Evolutionary conservation across 2,329 filamentous ascomycete species (phyloP).

Genomic region (Talaromyces albobiverticillius): DNA sequence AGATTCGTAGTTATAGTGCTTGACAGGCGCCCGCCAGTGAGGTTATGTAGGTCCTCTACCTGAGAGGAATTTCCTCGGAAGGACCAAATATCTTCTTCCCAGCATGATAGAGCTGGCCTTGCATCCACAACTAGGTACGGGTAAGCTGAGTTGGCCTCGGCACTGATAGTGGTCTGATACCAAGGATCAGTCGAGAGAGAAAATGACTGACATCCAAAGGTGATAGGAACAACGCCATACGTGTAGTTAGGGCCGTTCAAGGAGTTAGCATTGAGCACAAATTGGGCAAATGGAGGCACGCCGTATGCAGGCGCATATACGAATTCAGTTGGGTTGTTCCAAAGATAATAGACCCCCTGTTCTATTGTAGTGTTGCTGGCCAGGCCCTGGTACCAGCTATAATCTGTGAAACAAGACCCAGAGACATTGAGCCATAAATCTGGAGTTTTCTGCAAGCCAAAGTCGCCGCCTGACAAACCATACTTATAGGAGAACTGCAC

Average conservation of each 20-base stretch:
- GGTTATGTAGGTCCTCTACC: not conserved
- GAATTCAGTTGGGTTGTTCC: not conserved
- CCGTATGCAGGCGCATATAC: not conserved
- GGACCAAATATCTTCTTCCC: slow-evolving; percentile 2
- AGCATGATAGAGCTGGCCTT: slow-evolving; percentile 1
- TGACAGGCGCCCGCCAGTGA: not conserved
- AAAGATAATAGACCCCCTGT: not conserved
- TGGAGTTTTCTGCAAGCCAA: slow-evolving; percentile 5
- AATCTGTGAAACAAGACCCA: slow-evolving; percentile 6
- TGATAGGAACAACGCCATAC: not conserved
- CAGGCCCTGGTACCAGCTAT: not conserved
- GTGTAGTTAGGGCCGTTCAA: not conserved
- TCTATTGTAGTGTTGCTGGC: too few species aligned
- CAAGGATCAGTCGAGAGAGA: not conserved
- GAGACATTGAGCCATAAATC: slow-evolving; percentile 6
- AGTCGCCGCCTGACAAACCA: slow-evolving; percentile 5
- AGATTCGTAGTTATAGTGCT: not conserved
- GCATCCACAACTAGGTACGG: not conserved
- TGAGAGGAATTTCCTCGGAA: not conserved
- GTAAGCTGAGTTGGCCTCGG: not conserved
- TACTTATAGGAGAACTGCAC: slow-evolving; percentile 3
- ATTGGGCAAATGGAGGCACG: not conserved
- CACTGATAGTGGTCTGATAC: not conserved
- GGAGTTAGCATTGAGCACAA: not conserved
- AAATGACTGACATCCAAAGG: not conserved